phyloP scores from a whole-genome alignment of 108 stramenopile species.

The Hondaea fermentalgiana region DNA sequence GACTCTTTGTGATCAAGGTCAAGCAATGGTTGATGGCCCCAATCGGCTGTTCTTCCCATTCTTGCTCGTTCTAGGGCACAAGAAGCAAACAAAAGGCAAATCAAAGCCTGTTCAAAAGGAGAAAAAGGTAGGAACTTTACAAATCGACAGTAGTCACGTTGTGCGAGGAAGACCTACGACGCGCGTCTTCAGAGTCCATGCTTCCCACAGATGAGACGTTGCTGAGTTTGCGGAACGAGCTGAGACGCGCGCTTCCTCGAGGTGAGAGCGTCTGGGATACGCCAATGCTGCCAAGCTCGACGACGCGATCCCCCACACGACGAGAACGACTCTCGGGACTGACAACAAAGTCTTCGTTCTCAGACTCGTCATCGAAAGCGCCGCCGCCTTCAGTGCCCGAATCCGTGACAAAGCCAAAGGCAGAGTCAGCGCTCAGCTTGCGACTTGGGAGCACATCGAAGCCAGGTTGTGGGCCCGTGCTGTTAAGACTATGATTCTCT shows the following conservation, averaged over 20 bases:
- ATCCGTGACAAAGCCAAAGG: neutral
- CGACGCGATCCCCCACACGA: neutral
- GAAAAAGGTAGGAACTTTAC: neutral
- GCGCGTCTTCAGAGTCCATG: neutral
- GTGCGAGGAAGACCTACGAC: neutral
- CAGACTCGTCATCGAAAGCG: too few relatives aligned
- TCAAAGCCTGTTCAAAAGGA: neutral
- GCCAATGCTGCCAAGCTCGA: too few relatives aligned
- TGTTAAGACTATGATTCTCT: neutral
- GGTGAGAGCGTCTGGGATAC: too few relatives aligned
- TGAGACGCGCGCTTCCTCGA: neutral
- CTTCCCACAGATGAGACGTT: neutral
- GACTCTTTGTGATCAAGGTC: too few relatives aligned
- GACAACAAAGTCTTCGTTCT: neutral
- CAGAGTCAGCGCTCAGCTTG: neutral
- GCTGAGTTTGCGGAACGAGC: neutral
- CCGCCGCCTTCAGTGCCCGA: neutral
- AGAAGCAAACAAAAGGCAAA: neutral
- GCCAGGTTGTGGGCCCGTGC: neutral
- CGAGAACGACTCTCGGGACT: neutral
- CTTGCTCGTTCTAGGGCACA: neutral
- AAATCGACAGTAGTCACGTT: neutral
- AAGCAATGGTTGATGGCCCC: too few relatives aligned
- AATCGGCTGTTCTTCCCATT: too few relatives aligned
- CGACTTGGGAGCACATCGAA: slow-evolving; percentile 1